Conservation (phyloP, 257 asterid genomes). For the Datura wrightii region DNA sequence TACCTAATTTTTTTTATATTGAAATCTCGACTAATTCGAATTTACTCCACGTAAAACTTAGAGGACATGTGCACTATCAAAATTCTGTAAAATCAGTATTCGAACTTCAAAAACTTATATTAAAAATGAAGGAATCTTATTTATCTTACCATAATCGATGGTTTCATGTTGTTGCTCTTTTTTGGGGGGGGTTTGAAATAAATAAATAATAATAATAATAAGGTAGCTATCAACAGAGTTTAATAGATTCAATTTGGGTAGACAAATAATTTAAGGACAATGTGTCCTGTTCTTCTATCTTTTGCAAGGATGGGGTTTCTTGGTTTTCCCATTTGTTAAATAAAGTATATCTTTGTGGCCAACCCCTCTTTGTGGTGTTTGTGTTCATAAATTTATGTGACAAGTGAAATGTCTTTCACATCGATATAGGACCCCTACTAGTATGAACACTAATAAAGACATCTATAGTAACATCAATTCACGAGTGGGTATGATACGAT, state of each 20-base stretch:
- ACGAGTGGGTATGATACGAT: too few relatives aligned
- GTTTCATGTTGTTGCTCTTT: not conserved
- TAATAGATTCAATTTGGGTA: slow-evolving; percentile 13
- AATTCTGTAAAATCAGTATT: not conserved
- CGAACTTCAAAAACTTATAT: not conserved
- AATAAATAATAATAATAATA: not conserved
- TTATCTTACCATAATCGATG: not conserved
- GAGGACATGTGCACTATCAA: not conserved
- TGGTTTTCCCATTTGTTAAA: slow-evolving; percentile 20
- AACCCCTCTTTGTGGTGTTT: not conserved
- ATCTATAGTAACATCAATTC: too few relatives aligned
- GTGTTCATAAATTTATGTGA: not conserved
- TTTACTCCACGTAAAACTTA: too few relatives aligned
- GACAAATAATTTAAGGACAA: slow-evolving; percentile 21
- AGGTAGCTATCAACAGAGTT: slow-evolving; percentile 19
- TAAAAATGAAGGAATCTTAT: accelerated
- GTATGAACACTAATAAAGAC: not conserved
- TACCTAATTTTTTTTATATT: too few relatives aligned
- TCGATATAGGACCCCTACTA: not conserved
- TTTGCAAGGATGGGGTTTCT: slow-evolving; percentile 32
- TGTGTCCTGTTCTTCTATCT: slow-evolving; percentile 28
- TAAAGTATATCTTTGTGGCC: not conserved
- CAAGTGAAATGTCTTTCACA: not conserved
- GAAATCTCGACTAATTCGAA: too few relatives aligned
- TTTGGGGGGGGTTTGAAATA: not conserved